Base-by-base conservation (phyloP, 176 grass and related monocot species). In the Eragrostis nindensis region DNA sequence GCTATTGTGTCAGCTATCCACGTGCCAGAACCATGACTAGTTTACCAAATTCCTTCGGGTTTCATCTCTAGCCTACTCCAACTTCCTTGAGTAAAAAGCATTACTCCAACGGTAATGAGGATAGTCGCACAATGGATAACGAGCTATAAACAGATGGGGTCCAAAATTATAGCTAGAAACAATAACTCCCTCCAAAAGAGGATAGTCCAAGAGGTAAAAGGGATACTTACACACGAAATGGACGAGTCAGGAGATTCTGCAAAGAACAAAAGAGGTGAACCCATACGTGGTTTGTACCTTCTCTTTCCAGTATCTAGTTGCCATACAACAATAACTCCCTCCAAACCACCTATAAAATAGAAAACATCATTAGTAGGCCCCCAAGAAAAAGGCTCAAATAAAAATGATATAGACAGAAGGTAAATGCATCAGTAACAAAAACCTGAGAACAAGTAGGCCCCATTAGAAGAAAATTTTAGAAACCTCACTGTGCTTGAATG, bases 271-370 rank as follows among this genome's bases (percentile, higher is more conserved):
- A 98, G 90, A 82, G 96, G 92, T 11, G 96, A 98, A 59, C 83
- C 96, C 71, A 98, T 80, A 49, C 93, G 92, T 55, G 96, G 90
- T 75, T 98, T 98, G 71, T 68, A 95, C 62, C 75, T 95, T 87
- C 85, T 94, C 82, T 95, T 95, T 70, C 92, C 88, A 63, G 90
- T 95, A 81, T 98, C 96, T 45, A 98, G 66, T 52, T 98, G 96
- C 96, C 96, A 98, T 75, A 98, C 86, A 69, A 98, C 92, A 82
- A 98, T 89, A 86, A 98, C 95, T 50, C 96, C 96, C 88, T 98
- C 96, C 67, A 87, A 91, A 82, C 83, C 96, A 93, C 96, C 96
- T 98, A 77, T 52, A 82, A 60, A 29, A 81, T 64, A 55, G 15
- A 21, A 78, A 79, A 11, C 13, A 62, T 47, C 67, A 69, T 11